Conservation (phyloP, 345 rosid species). For the Gossypium raimondii region DNA sequence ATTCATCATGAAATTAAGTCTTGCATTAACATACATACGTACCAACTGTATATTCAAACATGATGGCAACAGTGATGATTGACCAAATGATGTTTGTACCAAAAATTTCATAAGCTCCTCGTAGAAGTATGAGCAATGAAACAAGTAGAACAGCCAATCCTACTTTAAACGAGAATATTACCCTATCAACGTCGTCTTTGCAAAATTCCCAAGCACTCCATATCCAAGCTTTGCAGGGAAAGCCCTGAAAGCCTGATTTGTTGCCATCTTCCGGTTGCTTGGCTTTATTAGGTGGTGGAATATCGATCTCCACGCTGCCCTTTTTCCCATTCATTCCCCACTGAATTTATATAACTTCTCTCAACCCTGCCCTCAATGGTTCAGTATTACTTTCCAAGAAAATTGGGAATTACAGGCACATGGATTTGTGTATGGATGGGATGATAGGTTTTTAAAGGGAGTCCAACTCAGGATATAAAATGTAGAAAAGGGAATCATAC, state of each 20-base stretch:
- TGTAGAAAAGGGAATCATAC: slow-evolving; percentile 28
- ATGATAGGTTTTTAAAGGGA: slow-evolving; percentile 25
- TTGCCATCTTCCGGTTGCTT: slow-evolving; percentile 19
- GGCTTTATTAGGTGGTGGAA: slow-evolving; percentile 28
- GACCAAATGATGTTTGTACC: slow-evolving; percentile 67
- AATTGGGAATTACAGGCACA: neutral
- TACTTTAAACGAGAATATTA: slow-evolving; percentile 55
- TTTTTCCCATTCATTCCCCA: slow-evolving; percentile 66
- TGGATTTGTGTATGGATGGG: neutral
- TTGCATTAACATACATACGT: slow-evolving; percentile 8
- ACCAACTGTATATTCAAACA: slow-evolving; percentile 74
- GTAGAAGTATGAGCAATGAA: slow-evolving; percentile 54
- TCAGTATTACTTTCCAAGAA: slow-evolving; percentile 13
- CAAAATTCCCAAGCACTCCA: slow-evolving; percentile 50
- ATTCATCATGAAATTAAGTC: neutral
- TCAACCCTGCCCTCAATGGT: neutral
- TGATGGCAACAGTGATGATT: slow-evolving; percentile 64
- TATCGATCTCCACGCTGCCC: slow-evolving; percentile 37
- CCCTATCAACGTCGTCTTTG: slow-evolving; percentile 46
- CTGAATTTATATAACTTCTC: slow-evolving; percentile 13
- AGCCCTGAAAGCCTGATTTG: neutral
- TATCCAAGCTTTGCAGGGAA: slow-evolving; percentile 36
- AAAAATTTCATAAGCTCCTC: slow-evolving; percentile 52
- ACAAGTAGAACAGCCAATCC: slow-evolving; percentile 61
- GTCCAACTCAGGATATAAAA: too few species aligned